These are phyloP conservation scores for Ustilago nuda DNA, from an alignment of 1,284 basidiomycete genomes.

Conservation along the genomic window DNA sequence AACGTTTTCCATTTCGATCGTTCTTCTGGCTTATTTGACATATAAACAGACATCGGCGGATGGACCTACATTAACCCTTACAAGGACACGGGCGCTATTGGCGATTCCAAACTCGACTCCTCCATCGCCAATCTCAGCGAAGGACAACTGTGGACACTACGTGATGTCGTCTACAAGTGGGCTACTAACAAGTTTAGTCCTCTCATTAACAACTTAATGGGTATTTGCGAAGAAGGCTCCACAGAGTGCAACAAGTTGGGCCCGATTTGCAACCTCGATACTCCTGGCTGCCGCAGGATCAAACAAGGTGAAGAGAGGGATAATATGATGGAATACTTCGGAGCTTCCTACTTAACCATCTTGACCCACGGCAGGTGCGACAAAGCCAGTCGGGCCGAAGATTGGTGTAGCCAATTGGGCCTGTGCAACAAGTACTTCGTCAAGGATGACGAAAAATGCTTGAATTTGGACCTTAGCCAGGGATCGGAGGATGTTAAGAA, in stretches of 20 bases:
- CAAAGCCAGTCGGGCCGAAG: not conserved
- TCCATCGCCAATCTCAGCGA: not conserved
- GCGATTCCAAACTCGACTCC: not conserved
- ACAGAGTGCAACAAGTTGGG: not conserved
- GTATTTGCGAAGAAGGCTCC: not conserved
- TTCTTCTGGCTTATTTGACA: no score
- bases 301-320: not conserved
- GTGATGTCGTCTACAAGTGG: not conserved
- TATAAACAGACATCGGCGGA: accelerated
- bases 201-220: not conserved
- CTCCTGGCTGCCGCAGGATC: not conserved
- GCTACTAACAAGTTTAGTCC: not conserved
- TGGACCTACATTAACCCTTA: accelerated
- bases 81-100: not conserved
- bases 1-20: no score
- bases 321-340: not conserved
- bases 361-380: not conserved
- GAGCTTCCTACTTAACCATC: not conserved
- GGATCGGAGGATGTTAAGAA: no score
- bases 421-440: not conserved
- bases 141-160: not conserved
- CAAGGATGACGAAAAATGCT: not conserved
- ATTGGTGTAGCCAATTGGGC: not conserved
- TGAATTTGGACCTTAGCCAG: not conserved
- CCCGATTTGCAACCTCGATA: not conserved